Base-by-base conservation (phyloP, 2,329 filamentous ascomycete species). In the Mariannaea sp. region DNA sequence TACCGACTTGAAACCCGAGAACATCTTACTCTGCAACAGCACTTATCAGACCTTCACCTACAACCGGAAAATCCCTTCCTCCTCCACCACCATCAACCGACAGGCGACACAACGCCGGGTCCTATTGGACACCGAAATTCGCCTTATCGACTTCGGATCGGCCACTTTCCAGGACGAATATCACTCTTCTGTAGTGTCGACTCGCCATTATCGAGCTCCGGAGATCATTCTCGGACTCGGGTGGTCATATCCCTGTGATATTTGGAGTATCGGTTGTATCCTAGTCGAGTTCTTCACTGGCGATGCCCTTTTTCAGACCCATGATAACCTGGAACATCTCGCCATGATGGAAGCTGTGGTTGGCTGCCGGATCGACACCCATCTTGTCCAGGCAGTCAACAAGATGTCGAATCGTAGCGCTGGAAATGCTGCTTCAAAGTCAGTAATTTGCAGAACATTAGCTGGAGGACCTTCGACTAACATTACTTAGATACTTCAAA, bases 291-390 rank as follows among this genome's bases (percentile, higher is more conserved):
- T 89, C 68, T 89, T 84, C 57, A 89, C 86, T 0, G 86, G 86
- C 5, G 86, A 88, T 64, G 86, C 86, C 14, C 72, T 89, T 2
- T 89, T 89, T 69, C 86, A 89, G 67, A 89, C 86, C 1, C 86
- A 89, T 61, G 86, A 89, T 60, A 89, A 89, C 56, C 75, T 88
- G 19, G 86, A 89, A 68, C 86, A 89, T 66, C 72, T 89, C 45
- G 86, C 86, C n/a, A 89, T 89, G 86, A 89, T 89, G 85, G 85
- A 88, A 65, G 83, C 81, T 27, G 85, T 88, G 7, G 83, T 84
- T 48, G 83, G 82, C 44, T 71, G 73, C 17, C 76, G 80, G 43
- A 82, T 88, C 45, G 85, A 88, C 56, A 71, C 72, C 0, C 75
- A 81, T 56, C 77, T 89, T 5, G 80, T 88, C 4, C 71, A 73